These are phyloP conservation scores for Colletotrichum acutatum DNA, from an alignment of 2,329 filamentous ascomycete genomes.

Conservation along the genomic window DNA sequence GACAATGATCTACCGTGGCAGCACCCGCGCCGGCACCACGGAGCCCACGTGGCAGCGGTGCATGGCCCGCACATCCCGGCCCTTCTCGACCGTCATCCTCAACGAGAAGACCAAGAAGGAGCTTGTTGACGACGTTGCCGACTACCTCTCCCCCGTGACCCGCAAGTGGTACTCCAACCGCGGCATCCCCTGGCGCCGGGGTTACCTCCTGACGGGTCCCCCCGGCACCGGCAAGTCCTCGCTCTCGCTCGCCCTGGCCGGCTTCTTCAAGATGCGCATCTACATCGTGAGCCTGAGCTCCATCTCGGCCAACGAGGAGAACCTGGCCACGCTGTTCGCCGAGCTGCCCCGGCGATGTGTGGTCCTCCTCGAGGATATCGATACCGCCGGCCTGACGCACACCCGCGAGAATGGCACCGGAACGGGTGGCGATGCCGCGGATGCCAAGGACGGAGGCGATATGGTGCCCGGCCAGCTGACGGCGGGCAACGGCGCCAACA, in stretches of 20 bases:
- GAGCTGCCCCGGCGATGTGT: constrained; percentile 76
- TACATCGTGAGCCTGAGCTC: constrained; percentile 79
- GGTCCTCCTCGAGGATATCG: constrained; percentile 81
- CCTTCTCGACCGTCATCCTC: constrained; percentile 74
- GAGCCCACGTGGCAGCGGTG: constrained; percentile 70
- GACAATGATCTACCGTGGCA: constrained; percentile 74
- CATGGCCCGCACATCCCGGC: constrained; percentile 68
- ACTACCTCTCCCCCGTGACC: constrained; percentile 72
- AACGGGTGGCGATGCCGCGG: background rate
- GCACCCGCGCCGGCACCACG: constrained; percentile 49
- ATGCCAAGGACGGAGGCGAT: constrained; percentile 39
- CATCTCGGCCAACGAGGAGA: constrained; percentile 71
- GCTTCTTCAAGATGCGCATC: constrained; percentile 76
- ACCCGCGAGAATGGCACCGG: constrained; percentile 54
- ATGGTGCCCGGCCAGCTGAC: constrained; percentile 48
- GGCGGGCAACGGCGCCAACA: constrained; percentile 41
- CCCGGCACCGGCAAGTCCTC: constrained; percentile 85
- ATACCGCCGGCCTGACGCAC: constrained; percentile 76
- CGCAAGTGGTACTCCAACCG: constrained; percentile 85
- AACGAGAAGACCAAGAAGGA: constrained; percentile 69
- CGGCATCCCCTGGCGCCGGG: constrained; percentile 86
- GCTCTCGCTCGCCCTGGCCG: constrained; percentile 76
- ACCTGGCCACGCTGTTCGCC: constrained; percentile 71
- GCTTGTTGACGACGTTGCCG: constrained; percentile 69
- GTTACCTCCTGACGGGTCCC: constrained; percentile 84